Base-by-base conservation (phyloP, 805 yeast species). In the Ogataea henricii region DNA sequence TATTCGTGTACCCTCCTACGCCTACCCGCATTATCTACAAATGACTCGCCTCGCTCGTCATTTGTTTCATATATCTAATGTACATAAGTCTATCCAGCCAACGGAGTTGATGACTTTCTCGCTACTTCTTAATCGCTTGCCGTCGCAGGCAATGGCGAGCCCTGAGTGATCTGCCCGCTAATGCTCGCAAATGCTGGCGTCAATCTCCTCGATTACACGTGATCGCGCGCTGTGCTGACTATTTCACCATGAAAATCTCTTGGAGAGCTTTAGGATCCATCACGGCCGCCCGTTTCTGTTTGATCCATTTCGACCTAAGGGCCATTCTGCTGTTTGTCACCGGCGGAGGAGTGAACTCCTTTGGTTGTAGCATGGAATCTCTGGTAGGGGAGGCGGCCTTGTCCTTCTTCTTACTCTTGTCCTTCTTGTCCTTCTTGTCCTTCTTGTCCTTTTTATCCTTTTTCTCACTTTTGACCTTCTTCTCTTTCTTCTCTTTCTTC, bases 271-370 rank as follows among this genome's bases (percentile, higher is more conserved):
- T 83, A 2, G 86, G 78, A 64, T 92, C 98, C 83, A 86, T 80
- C 0, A 91, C 89, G 1, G 97, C 92, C 9, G 96, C 94, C 59
- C 94, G 78, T 65, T 92, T 92, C 65, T 90, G 96, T 55, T 78
- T 85, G 46, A 92, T 91, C 85, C 89, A 91, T 65, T 81, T 85
- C 18, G 95, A 83, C 65, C 98, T 79, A 3, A 87, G 87, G 1
- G 95, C 83, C 41, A 82, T 64, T 59, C 87, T 74, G n/a, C 85
- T 77, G 10, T 77, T 57, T 1, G 78, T 68, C 1, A 68, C 70
- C 6, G 73, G 55, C 7, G 66, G 56, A 4, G 53, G 32, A 23
- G 20, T 42, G 23, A 33, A 39, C 25, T 63, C 70, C 29, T 66
- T 70, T 7, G 76, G 73, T 33, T 62, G 63, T 22, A 73, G 54